Evolutionary conservation across 257 asterid genomes (phyloP).

Genomic region (Lantana camara): DNA sequence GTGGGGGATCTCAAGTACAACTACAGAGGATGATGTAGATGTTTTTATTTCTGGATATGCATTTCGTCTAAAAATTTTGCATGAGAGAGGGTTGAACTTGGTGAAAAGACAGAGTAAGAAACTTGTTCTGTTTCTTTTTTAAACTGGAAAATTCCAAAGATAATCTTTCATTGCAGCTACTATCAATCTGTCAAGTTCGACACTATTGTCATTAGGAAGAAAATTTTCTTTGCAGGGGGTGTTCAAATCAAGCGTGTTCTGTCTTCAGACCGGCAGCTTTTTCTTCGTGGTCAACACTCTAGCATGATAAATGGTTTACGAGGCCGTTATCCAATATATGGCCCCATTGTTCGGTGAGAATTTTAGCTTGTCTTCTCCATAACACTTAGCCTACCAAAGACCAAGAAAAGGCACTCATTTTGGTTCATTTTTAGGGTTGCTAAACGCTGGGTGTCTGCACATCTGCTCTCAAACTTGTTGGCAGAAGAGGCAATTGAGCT

Average conservation of each 20-base stretch:
- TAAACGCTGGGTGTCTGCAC: slow-evolving; percentile 97
- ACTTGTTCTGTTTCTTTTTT: slow-evolving; percentile 24
- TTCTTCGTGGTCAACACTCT: slow-evolving; percentile 79
- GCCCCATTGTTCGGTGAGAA: slow-evolving; percentile 81
- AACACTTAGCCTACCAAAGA: background rate
- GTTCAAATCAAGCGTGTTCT: slow-evolving; percentile 57
- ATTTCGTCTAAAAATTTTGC: slow-evolving; percentile 89
- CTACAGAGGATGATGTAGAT: slow-evolving; percentile 89
- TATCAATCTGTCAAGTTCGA: slow-evolving; percentile 6
- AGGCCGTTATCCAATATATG: slow-evolving; percentile 83
- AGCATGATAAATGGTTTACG: slow-evolving; percentile 90
- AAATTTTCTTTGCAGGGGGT: slow-evolving; percentile 37
- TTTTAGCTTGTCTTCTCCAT: slow-evolving; percentile 15
- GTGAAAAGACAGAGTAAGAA: slow-evolving; percentile 59
- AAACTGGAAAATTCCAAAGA: slow-evolving; percentile 7
- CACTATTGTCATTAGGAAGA: background rate
- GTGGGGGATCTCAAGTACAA: slow-evolving; percentile 64
- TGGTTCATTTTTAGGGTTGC: slow-evolving; percentile 81
- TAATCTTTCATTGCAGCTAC: slow-evolving; percentile 21
- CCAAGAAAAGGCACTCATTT: no score
- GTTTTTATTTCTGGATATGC: slow-evolving; percentile 90
- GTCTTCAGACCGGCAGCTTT: slow-evolving; percentile 69
- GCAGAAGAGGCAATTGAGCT: slow-evolving; percentile 90
- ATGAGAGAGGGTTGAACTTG: slow-evolving; percentile 83
- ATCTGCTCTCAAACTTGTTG: slow-evolving; percentile 73